Conservation (phyloP, 148 eudicot genomes). For the Arbutus unedo region DNA sequence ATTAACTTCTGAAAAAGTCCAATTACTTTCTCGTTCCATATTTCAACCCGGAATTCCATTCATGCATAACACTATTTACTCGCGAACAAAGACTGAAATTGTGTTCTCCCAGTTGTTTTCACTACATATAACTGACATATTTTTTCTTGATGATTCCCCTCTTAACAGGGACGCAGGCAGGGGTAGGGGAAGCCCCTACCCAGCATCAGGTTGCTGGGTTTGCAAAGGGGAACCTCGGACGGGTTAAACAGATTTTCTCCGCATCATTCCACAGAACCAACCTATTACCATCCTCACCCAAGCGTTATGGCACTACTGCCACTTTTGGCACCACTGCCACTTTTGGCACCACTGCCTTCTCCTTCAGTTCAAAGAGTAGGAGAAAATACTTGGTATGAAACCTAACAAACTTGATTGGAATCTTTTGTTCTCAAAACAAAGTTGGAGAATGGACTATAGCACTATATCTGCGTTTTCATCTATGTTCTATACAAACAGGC, state of each 20-base stretch:
- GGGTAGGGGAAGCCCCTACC: neutral
- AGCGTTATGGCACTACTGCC: neutral
- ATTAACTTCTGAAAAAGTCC: neutral
- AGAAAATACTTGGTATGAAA: neutral
- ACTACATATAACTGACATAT: neutral
- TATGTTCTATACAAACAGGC: neutral
- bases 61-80: neutral
- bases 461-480: neutral
- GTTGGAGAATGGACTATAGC: neutral
- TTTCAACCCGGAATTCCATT: neutral
- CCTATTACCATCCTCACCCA: neutral
- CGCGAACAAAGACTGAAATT: neutral
- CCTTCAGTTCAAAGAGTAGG: neutral
- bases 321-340: neutral
- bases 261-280: neutral
- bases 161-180: neutral
- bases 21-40: neutral
- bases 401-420: conserved; percentile 1
- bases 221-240: neutral
- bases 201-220: neutral
- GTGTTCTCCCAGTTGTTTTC: neutral
- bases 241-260: neutral
- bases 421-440: neutral
- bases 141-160: neutral
- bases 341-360: neutral